Percentiles rank a stretch among this genome's conserved stretches.
Evolutionary conservation across 768 basidiomycete genomes (phyloP).

Genomic region (Tephrocybe sp.): DNA sequence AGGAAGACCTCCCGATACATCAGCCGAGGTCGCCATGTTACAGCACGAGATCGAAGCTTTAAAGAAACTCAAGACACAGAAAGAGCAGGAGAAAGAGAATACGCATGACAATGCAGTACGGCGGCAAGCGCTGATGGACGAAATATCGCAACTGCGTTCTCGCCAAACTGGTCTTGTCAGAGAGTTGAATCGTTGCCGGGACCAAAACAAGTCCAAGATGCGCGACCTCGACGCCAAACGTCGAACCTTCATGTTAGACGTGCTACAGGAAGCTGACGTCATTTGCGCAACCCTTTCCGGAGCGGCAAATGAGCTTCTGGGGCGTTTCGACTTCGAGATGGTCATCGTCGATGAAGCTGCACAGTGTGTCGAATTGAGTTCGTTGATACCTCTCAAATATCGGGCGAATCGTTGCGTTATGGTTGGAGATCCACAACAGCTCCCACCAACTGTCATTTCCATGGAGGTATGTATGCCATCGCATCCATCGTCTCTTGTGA

Average conservation of each 20-base stretch:
- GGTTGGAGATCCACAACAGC: slow-evolving; percentile 94
- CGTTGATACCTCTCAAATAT: slow-evolving; percentile 93
- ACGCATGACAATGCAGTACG: slow-evolving; percentile 58
- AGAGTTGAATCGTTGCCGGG: slow-evolving; percentile 73
- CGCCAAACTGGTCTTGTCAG: slow-evolving; percentile 62
- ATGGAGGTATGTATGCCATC: slow-evolving; percentile 31
- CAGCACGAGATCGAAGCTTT: slow-evolving; percentile 69
- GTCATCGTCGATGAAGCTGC: slow-evolving; percentile 98
- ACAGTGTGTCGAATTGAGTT: slow-evolving; percentile 92
- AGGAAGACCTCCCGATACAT: slow-evolving; percentile 40
- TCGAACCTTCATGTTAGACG: slow-evolving; percentile 66
- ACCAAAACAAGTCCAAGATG: slow-evolving; percentile 76
- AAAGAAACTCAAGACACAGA: slow-evolving; percentile 55
- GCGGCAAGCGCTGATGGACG: slow-evolving; percentile 57
- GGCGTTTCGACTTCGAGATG: slow-evolving; percentile 87
- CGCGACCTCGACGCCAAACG: slow-evolving; percentile 82
- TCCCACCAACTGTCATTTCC: slow-evolving; percentile 83
- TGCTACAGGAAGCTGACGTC: slow-evolving; percentile 88
- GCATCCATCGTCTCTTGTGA: neutral
- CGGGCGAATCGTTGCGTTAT: slow-evolving; percentile 79
- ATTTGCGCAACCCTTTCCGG: slow-evolving; percentile 94
- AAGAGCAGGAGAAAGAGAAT: slow-evolving; percentile 53
- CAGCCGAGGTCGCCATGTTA: slow-evolving; percentile 55
- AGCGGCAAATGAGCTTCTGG: slow-evolving; percentile 84
- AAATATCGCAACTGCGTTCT: slow-evolving; percentile 63